phyloP scores from a whole-genome alignment of 805 yeast species.

The Ascoidea tarda region DNA sequence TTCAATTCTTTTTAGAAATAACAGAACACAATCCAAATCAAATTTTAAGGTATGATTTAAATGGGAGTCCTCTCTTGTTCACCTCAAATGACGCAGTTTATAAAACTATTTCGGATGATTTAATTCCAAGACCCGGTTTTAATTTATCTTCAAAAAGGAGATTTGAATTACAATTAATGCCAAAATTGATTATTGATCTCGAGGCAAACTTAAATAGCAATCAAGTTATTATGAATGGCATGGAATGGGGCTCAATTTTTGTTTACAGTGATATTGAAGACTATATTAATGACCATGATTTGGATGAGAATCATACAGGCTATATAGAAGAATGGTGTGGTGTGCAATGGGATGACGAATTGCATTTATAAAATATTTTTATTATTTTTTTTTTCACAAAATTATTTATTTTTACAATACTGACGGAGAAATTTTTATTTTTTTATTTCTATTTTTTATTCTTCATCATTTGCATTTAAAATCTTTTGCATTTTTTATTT shows the following conservation, averaged over 20 bases:
- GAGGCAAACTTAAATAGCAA: slow-evolving; percentile 33
- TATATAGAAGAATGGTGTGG: slow-evolving; percentile 72
- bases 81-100: slow-evolving; percentile 32
- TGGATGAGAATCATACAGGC: slow-evolving; percentile 58
- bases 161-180: slow-evolving; percentile 90
- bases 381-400: no score
- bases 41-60: slow-evolving; percentile 71
- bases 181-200: slow-evolving; percentile 74
- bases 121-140: slow-evolving; percentile 44
- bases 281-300: slow-evolving; percentile 28
- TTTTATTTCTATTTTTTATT: no score
- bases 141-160: slow-evolving; percentile 38
- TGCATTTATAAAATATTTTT: slow-evolving; percentile 2
- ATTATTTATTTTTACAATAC: no score
- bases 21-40: slow-evolving; percentile 78
- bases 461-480: no score
- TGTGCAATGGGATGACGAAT: slow-evolving; percentile 68
- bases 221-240: slow-evolving; percentile 48
- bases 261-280: slow-evolving; percentile 69
- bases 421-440: no score
- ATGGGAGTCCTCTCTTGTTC: slow-evolving; percentile 67
- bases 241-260: slow-evolving; percentile 95
- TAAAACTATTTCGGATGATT: slow-evolving; percentile 20
- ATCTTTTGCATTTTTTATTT: no score
- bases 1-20: slow-evolving; percentile 63